These are phyloP conservation scores for Alternaria solani DNA, from an alignment of 2,329 filamentous ascomycete genomes.

Conservation along the genomic window DNA sequence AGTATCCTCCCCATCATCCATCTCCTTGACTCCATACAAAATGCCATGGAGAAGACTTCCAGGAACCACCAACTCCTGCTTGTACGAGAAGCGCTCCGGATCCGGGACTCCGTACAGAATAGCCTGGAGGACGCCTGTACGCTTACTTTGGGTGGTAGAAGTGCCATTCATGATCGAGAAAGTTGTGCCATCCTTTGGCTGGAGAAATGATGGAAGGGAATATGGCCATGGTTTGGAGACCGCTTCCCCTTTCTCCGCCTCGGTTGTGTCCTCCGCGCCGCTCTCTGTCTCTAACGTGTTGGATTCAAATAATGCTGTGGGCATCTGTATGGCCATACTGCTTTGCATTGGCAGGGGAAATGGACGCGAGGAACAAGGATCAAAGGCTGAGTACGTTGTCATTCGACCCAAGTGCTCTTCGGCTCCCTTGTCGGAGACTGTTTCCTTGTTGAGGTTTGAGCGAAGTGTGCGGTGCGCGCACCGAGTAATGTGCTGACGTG, in stretches of 20 bases:
- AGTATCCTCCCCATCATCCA: background rate
- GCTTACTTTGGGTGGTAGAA: background rate
- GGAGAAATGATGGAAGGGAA: conserved; percentile 16
- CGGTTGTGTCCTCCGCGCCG: background rate
- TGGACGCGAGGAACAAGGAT: conserved; percentile 13
- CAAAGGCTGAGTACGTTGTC: background rate
- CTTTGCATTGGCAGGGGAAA: conserved; percentile 8
- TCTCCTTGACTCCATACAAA: conserved; percentile 5
- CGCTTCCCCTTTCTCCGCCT: background rate
- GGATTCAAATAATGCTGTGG: background rate
- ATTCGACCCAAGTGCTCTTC: background rate
- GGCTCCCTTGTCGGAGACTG: background rate
- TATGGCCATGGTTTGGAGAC: conserved; percentile 20
- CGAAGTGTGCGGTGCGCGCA: background rate
- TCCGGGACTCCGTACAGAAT: conserved; percentile 25
- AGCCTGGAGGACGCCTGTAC: conserved; percentile 16
- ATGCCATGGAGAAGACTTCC: conserved; percentile 4
- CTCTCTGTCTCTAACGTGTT: background rate
- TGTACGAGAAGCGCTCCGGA: conserved; percentile 10
- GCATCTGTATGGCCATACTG: background rate
- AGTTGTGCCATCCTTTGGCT: conserved; percentile 22
- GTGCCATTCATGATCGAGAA: conserved; percentile 9
- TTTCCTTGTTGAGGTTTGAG: background rate
- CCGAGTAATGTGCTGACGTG: background rate
- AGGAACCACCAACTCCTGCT: background rate